Conservation (phyloP, 305 asterid species). For the Fraxinus angustifolia region DNA sequence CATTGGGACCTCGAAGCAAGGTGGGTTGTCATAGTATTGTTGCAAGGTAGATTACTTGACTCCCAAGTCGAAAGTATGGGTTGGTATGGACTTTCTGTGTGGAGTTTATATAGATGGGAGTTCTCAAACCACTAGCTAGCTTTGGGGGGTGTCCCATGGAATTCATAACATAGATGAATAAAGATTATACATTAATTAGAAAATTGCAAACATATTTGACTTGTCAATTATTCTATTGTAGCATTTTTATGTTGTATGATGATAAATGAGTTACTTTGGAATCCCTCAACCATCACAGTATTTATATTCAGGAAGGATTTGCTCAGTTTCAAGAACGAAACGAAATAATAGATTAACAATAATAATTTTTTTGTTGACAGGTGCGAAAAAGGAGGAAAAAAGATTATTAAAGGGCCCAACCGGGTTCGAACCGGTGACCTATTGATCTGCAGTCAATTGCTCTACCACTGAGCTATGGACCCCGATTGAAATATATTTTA, state of each 20-base stretch:
- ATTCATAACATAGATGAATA: too few species aligned
- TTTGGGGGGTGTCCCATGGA: background rate
- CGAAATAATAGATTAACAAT: background rate
- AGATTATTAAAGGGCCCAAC: conserved; percentile 58
- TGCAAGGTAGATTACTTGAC: background rate
- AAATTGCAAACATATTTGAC: too few species aligned
- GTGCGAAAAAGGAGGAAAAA: background rate
- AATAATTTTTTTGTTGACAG: background rate
- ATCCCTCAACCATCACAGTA: background rate
- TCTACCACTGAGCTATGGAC: conserved; percentile 99
- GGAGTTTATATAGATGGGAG: background rate
- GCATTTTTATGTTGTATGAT: background rate
- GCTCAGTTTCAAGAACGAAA: background rate
- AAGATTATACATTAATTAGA: too few species aligned
- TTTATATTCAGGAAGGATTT: background rate
- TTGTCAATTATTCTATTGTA: background rate
- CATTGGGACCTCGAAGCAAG: background rate
- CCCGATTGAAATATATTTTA: conserved; percentile 19
- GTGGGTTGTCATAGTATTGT: background rate
- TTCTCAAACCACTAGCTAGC: background rate
- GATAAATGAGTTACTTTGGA: background rate
- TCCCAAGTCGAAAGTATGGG: background rate
- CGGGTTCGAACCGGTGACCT: conserved; percentile 99
- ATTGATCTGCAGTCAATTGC: conserved; percentile 99
- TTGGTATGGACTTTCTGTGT: background rate